phyloP scores from a whole-genome alignment of 306 rosid species.

The Prunus padus region DNA sequence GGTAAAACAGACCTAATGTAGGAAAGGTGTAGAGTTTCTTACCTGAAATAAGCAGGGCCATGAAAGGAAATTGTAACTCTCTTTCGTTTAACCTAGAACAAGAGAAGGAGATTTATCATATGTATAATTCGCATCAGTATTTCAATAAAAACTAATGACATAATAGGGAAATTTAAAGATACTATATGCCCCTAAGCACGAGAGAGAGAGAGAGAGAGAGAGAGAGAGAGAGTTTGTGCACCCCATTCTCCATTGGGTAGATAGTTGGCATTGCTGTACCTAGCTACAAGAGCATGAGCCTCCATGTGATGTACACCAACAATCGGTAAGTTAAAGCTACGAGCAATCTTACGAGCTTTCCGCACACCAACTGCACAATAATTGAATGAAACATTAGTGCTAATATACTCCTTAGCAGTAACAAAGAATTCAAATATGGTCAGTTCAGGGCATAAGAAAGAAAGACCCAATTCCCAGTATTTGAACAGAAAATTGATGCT shows the following conservation, averaged over 20 bases:
- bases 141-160: neutral
- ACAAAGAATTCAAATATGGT: slow-evolving; percentile 1
- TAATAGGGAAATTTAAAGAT: neutral
- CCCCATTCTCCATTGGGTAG: slow-evolving; percentile 5
- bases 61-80: slow-evolving; percentile 85
- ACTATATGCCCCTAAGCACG: neutral
- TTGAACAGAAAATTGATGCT: neutral
- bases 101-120: slow-evolving; percentile 23
- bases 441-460: neutral
- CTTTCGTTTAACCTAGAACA: slow-evolving; percentile 62
- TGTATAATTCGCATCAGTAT: slow-evolving; percentile 12
- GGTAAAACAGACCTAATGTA: neutral
- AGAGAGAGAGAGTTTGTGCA: neutral
- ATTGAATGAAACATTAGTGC: slow-evolving; percentile 16
- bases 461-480: neutral
- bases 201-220: neutral
- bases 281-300: slow-evolving; percentile 97
- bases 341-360: slow-evolving; percentile 75
- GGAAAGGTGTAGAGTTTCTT: slow-evolving; percentile 18
- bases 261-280: slow-evolving; percentile 40
- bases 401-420: slow-evolving; percentile 23
- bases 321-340: slow-evolving; percentile 64
- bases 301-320: slow-evolving; percentile 98
- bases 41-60: slow-evolving; percentile 92
- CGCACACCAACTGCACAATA: slow-evolving; percentile 81